Evolutionary conservation across 164 flowering plant species (phyloP), one percentile per base, ranked within the genome.

Genomic region (Sedum album): DNA sequence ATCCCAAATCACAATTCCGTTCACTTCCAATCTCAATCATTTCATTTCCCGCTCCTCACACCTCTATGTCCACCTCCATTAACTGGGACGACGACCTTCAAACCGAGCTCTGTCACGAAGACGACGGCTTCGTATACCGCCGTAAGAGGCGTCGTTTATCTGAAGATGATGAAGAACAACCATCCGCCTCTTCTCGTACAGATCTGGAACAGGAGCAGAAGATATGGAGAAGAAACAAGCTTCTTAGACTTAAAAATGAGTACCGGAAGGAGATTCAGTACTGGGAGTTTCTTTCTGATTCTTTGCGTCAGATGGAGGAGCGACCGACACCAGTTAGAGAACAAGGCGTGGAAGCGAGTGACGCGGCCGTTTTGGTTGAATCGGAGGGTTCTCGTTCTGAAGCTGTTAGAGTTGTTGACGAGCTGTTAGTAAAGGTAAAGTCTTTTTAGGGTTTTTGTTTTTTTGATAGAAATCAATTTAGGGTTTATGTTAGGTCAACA

Each of bases 51-150:
- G 38, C 38, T 35, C 38, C 38, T 35, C 38, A 3, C 7, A 3
- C 23, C 25, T 49, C 10, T 10, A 20, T 49, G 25, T 20, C 57
- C 10, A 44, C 4, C 48, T 0, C 48, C 26, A 31, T 55, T 13
- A 11, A 55, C 31, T 55, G 61, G 61, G 61, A 55, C 61, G 61
- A 55, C 61, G 61, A 55, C 61, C 11, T 11, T 5, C 21, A 55
- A 1, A 55, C 61, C 61, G 61, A 55, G 15, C 61, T 55, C 31
- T 25, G 30, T 31, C 31, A 7, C 61, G 61, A 55, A 23, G 61
- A 55, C 61, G 61, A 55, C 61, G 61, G 61, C 61, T 55, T 55
- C 61, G 31, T 55, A 0, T 55, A 55, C 61, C 61, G 61, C 31
- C 61, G 61, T 17, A 55, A 55, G 31, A 25, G 61, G 13, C 61